A percentile compares a stretch with the other conserved stretches of the same genome.
Conservation (phyloP, 169 alveolate genomes). For the Besnoitia besnoiti region DNA sequence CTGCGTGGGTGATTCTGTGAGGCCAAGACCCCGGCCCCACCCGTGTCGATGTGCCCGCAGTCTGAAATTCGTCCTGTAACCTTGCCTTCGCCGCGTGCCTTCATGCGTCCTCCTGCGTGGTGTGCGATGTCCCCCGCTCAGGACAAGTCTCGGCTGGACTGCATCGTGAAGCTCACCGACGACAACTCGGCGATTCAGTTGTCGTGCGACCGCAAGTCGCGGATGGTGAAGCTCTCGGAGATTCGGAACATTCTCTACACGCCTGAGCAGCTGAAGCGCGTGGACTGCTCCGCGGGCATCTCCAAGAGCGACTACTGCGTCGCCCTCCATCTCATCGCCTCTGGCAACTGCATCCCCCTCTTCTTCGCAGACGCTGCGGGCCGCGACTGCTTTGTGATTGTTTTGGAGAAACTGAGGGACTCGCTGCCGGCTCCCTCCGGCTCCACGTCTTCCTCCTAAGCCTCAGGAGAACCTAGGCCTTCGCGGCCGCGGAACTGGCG, state of each 20-base stretch:
- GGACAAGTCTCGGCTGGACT: conserved; percentile 66
- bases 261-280: conserved; percentile 46
- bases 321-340: conserved; percentile 41
- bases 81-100: not conserved
- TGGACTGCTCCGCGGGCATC: conserved; percentile 64
- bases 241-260: conserved; percentile 42
- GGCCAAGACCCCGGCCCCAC: not conserved
- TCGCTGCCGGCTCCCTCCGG: not conserved
- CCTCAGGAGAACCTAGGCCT: too few species aligned
- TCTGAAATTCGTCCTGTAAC: not conserved
- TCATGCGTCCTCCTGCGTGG: not conserved
- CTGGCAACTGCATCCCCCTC: conserved; percentile 63
- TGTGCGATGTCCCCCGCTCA: not conserved
- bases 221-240: conserved; percentile 3
- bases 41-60: not conserved
- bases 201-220: conserved; percentile 45
- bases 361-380: conserved; percentile 38
- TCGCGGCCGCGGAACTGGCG: too few species aligned
- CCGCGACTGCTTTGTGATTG: conserved; percentile 21
- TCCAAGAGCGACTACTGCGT: conserved; percentile 46
- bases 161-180: conserved; percentile 42
- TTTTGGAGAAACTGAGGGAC: conserved; percentile 21
- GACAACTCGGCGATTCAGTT: conserved; percentile 26
- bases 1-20: too few species aligned
- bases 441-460: not conserved